Conservation (phyloP, 352 stramenopile species). For the Globisporangium paroecandrum region DNA sequence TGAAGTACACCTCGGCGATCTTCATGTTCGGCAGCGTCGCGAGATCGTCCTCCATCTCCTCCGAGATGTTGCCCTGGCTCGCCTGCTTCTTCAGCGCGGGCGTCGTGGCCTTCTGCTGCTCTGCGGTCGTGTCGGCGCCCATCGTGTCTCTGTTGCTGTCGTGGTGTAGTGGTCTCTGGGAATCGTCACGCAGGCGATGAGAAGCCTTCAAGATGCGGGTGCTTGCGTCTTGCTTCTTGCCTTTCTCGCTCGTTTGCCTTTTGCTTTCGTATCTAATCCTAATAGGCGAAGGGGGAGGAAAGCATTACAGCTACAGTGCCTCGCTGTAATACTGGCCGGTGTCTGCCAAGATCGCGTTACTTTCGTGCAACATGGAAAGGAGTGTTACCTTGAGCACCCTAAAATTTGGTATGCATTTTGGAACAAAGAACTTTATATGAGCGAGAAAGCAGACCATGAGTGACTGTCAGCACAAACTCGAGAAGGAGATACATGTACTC, state of each 20-base stretch:
- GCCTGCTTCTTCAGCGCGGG: conserved; percentile 60
- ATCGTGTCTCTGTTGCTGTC: neutral
- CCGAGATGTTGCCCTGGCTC: conserved; percentile 79
- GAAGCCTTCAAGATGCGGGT: conserved; percentile 2
- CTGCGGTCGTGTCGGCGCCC: neutral
- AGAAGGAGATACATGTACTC: too few species aligned
- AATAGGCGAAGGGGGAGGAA: neutral
- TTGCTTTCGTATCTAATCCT: neutral
- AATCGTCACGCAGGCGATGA: neutral
- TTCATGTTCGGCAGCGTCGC: conserved; percentile 78
- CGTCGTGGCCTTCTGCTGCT: conserved; percentile 3
- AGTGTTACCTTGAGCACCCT: neutral
- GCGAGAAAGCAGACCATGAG: neutral
- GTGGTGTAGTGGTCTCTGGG: neutral
- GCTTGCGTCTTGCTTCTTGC: neutral
- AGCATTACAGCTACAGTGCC: neutral
- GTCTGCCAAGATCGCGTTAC: neutral
- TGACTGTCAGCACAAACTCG: neutral
- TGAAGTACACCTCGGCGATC: conserved; percentile 67
- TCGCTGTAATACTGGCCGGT: neutral
- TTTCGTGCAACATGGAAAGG: neutral
- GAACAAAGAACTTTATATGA: neutral
- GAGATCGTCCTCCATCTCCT: conserved; percentile 84
- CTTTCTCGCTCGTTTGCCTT: neutral
- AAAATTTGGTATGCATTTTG: neutral